Evolutionary conservation across 805 yeast species (phyloP).

Genomic region (Grigorovia humatica): DNA sequence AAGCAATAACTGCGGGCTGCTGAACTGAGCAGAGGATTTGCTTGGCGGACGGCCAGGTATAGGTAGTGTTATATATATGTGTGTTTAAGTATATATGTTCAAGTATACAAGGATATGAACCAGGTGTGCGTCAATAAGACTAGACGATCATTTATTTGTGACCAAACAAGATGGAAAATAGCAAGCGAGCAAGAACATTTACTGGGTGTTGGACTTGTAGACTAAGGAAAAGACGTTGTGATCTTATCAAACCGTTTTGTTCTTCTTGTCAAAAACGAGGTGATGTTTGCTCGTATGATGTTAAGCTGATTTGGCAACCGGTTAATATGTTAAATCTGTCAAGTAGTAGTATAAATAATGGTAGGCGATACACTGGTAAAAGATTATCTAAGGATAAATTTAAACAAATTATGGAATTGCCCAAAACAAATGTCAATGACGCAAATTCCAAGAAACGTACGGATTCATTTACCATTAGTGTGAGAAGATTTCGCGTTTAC

Average conservation of each 20-base stretch:
- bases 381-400: slow-evolving; percentile 14
- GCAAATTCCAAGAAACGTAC: slow-evolving; percentile 1
- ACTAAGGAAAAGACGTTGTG: slow-evolving; percentile 26
- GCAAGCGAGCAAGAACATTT: slow-evolving; percentile 18
- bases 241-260: slow-evolving; percentile 22
- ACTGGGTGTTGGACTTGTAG: slow-evolving; percentile 30
- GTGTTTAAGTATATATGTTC: too few species aligned
- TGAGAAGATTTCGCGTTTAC: slow-evolving; percentile 24
- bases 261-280: slow-evolving; percentile 19
- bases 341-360: not conserved
- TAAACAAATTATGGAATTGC: slow-evolving; percentile 8
- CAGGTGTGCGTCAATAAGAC: too few species aligned
- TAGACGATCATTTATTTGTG: not conserved
- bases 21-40: not conserved
- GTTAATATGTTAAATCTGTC: slow-evolving; percentile 14
- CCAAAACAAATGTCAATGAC: not conserved
- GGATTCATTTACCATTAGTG: slow-evolving; percentile 22
- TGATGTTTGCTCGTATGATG: slow-evolving; percentile 23
- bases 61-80: not conserved
- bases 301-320: slow-evolving; percentile 23
- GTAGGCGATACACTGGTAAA: not conserved
- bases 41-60: not conserved
- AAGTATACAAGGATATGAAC: too few species aligned
- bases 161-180: not conserved
- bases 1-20: not conserved